Base-by-base conservation (phyloP, 1,284 basidiomycete species). In the Trametes versicolor region DNA sequence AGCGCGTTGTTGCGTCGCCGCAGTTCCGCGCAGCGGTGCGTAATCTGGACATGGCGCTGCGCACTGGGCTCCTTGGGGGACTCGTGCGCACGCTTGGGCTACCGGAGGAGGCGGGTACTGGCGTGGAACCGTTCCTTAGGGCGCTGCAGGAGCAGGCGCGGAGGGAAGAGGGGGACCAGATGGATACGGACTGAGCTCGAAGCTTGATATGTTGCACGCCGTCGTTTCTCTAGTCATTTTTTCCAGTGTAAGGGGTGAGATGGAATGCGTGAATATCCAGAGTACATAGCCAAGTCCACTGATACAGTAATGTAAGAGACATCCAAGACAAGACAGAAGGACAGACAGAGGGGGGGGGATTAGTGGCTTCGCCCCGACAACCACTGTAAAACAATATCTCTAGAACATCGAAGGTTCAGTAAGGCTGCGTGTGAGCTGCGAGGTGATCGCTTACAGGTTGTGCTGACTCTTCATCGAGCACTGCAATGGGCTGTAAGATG, bases 381-480 rank as follows among this genome's bases (percentile, higher is more conserved):
- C 91, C 91, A 93, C 74, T 92, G 86, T 21, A 93, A 74, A 17
- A 92, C 86, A 58, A 93, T 92, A 70, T 92, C 90, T 61, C 90
- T 92, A 69, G 17, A 62, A 32, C 7, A 45, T 39, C 13, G 9
- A 7, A 25, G 23, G 2, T 23, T 32, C 19, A 34, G 39, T 12
- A 4, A 12, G 27, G 3, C 10, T 21, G n/a, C n/a, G 19, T 21
- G 2, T 6, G 0, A 25, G 17, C 1, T 1, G 19, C 2, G 12
- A 17, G 15, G 7, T 3, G 13, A 17, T 15, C 9, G n/a, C 90
- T 63, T 72, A 92, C 90, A 98, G 82, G 75, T 98, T 98, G 76
- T 97, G 93, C 78, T 95, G 94, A 70, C 90, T 96, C 80, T 97
- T 97, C 91, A 97, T 96, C 19, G 94, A 96, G 76, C 93, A 94